A percentile compares a stretch with the other conserved stretches of the same genome.
Conservation (phyloP, 495 filamentous ascomycete species). For the Neurospora pannonica region DNA sequence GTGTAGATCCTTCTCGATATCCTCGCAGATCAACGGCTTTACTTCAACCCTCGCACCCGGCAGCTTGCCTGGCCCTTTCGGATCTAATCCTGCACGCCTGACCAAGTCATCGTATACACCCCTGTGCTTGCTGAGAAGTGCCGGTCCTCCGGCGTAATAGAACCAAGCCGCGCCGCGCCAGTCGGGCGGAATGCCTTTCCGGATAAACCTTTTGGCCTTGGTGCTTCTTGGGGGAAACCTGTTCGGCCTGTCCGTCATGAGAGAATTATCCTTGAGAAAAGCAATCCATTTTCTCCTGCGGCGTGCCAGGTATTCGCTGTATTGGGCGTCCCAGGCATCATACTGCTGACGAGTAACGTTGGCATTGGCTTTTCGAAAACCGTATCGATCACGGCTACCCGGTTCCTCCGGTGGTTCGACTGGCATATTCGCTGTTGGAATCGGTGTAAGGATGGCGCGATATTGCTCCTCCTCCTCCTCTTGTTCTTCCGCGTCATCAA, state of each 20-base stretch:
- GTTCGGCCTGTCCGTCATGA: conserved; percentile 60
- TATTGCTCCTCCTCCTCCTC: background rate
- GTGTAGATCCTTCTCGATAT: conserved; percentile 91
- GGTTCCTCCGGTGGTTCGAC: conserved; percentile 24
- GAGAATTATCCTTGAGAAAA: conserved; percentile 64
- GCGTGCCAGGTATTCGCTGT: conserved; percentile 58
- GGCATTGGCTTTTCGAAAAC: conserved; percentile 81
- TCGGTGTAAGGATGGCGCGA: conserved; percentile 4
- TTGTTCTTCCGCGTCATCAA: background rate
- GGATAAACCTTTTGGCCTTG: conserved; percentile 79
- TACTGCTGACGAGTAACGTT: conserved; percentile 69
- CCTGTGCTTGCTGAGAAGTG: conserved; percentile 58
- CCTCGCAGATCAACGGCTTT: conserved; percentile 65
- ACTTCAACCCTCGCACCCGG: conserved; percentile 32
- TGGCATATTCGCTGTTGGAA: conserved; percentile 12
- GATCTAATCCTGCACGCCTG: conserved; percentile 26
- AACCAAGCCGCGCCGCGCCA: conserved; percentile 95
- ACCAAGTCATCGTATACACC: conserved; percentile 68
- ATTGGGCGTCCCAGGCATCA: conserved; percentile 67
- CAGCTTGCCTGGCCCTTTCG: conserved; percentile 6
- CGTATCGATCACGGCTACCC: conserved; percentile 65
- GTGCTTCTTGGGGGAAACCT: conserved; percentile 69
- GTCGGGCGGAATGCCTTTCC: conserved; percentile 92
- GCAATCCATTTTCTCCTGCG: conserved; percentile 73
- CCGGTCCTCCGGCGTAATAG: conserved; percentile 87